These are phyloP conservation scores for Aspergillus latus DNA, from an alignment of 2,329 filamentous ascomycete species.

Conservation along the genomic window DNA sequence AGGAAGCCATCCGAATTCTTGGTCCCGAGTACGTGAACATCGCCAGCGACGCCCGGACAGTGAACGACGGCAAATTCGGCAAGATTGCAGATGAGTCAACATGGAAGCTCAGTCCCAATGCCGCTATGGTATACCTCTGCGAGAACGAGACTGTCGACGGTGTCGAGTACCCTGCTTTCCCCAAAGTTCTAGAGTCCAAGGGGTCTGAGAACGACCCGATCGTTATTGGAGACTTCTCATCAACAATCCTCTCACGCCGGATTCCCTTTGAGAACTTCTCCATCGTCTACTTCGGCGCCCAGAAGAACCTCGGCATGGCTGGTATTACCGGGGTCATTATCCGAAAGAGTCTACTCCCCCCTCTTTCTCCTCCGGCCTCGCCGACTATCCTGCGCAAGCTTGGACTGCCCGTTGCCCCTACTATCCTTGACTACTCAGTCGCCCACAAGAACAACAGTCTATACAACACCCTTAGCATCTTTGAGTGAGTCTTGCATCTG, in stretches of 20 bases:
- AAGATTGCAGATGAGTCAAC: conserved; percentile 73
- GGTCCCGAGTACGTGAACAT: conserved; percentile 77
- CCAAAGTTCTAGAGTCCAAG: conserved; percentile 60
- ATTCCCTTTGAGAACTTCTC: conserved; percentile 55
- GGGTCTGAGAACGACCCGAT: conserved; percentile 62
- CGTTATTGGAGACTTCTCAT: conserved; percentile 89
- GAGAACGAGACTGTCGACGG: conserved; percentile 81
- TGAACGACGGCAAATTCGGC: conserved; percentile 79
- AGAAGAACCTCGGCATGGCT: conserved; percentile 88
- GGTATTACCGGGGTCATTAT: conserved; percentile 86
- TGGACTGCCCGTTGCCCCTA: conserved; percentile 57
- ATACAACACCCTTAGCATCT: conserved; percentile 95
- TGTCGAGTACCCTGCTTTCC: conserved; percentile 80
- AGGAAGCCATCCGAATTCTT: conserved; percentile 76
- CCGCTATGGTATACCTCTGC: conserved; percentile 80
- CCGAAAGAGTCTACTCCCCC: conserved; percentile 75
- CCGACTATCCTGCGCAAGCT: conserved; percentile 70
- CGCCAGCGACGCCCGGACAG: conserved; percentile 63
- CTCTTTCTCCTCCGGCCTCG: conserved; percentile 63
- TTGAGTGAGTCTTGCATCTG: conserved; percentile 40
- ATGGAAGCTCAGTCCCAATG: conserved; percentile 69
- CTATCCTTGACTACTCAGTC: conserved; percentile 79
- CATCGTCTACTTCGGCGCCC: conserved; percentile 73
- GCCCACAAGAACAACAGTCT: conserved; percentile 84
- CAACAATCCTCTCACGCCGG: conserved; percentile 79